Evolutionary conservation across 2,329 filamentous ascomycete genomes (phyloP).

Genomic region (Colletotrichum sp.): DNA sequence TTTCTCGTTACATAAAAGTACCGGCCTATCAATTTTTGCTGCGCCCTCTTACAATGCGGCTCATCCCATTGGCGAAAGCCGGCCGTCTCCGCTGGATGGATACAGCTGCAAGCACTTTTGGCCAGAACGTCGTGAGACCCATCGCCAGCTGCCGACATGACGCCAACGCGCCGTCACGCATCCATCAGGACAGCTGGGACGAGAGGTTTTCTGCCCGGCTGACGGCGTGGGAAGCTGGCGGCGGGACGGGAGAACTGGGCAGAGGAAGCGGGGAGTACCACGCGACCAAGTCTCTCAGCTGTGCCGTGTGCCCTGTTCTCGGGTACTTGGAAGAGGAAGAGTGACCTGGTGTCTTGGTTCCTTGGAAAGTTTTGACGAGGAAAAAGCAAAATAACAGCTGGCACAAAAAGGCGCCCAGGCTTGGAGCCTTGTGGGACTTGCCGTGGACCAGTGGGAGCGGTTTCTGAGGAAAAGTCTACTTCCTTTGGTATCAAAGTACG

Average conservation of each 20-base stretch:
- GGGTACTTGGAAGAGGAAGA: background rate
- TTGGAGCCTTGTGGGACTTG: slow-evolving; percentile 8
- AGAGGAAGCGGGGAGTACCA: background rate
- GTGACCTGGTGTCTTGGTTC: background rate
- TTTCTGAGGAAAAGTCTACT: background rate
- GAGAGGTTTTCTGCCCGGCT: background rate
- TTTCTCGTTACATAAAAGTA: slow-evolving; percentile 2
- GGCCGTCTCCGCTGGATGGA: background rate
- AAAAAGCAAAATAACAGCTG: background rate
- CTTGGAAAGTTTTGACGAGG: background rate
- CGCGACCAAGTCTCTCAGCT: background rate
- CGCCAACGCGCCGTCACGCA: slow-evolving; percentile 11
- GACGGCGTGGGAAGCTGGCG: background rate
- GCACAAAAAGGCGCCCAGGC: background rate
- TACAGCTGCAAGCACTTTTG: slow-evolving; percentile 8
- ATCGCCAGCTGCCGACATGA: slow-evolving; percentile 7
- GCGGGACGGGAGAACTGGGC: background rate
- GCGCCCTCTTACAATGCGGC: background rate
- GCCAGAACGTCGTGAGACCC: slow-evolving; percentile 5
- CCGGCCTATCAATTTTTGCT: background rate
- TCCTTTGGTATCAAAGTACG: background rate
- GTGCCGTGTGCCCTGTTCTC: background rate
- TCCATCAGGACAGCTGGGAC: background rate
- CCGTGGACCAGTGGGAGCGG: background rate
- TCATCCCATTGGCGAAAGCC: background rate